Evolutionary conservation across 169 alveolate species (phyloP).

Genomic region (Eimeria acervulina): DNA sequence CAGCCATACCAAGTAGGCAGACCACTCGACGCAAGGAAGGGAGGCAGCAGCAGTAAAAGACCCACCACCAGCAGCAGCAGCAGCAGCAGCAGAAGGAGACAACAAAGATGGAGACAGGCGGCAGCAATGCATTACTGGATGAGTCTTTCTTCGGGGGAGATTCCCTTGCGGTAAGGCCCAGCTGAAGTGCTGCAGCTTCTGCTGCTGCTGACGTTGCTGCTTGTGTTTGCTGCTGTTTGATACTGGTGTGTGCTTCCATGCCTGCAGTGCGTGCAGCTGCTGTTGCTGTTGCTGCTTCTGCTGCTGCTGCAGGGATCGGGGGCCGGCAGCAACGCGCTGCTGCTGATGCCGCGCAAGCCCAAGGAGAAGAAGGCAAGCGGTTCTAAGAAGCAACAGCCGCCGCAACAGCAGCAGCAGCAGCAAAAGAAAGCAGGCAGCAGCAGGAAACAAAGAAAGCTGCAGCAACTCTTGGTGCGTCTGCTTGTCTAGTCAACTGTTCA

Average conservation of each 20-base stretch:
- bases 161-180: neutral
- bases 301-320: conserved; percentile 21
- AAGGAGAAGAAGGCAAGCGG: neutral
- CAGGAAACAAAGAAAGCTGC: conserved; percentile 50
- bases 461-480: conserved; percentile 49
- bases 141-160: conserved; percentile 37
- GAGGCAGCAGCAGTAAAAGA: neutral
- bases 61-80: neutral
- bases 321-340: conserved; percentile 49
- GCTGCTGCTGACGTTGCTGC: neutral
- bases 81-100: neutral
- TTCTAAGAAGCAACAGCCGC: neutral
- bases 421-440: neutral
- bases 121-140: conserved; percentile 39
- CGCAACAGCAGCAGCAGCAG: conserved; percentile 23
- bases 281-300: neutral
- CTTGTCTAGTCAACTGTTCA: neutral
- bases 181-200: neutral
- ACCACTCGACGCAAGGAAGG: too few species aligned
- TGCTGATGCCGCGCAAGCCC: conserved; percentile 56
- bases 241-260: neutral
- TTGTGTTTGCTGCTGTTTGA: neutral
- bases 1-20: neutral
- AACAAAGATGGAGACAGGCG: neutral
- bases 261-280: neutral